A percentile compares a stretch with the other conserved stretches of the same genome.
Evolutionary conservation across 495 filamentous ascomycete species (phyloP).

Genomic region (Achaetomiella virescens): DNA sequence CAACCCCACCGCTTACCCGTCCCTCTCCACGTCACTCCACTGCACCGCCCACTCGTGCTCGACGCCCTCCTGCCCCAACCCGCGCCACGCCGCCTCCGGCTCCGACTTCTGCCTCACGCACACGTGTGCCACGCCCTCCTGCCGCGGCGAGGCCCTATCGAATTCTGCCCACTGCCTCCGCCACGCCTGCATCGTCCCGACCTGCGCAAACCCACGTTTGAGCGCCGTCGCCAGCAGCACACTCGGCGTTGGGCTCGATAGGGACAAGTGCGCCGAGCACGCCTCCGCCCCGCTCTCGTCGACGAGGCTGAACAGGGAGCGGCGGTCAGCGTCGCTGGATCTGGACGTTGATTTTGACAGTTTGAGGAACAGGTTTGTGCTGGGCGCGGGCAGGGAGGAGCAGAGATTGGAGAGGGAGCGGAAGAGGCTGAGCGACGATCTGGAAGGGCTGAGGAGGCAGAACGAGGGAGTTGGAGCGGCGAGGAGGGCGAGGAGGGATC

Average conservation of each 20-base stretch:
- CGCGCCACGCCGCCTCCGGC: background rate
- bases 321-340: slow-evolving; percentile 2
- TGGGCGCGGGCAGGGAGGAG: background rate
- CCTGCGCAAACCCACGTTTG: slow-evolving; percentile 6
- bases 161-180: slow-evolving; percentile 5
- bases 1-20: no score
- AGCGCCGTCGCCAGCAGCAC: background rate
- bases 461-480: background rate
- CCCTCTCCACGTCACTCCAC: background rate
- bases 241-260: background rate
- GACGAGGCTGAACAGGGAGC: background rate
- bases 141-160: background rate
- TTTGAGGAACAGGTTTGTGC: background rate
- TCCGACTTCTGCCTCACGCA: slow-evolving; percentile 11
- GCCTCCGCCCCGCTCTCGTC: background rate
- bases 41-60: slow-evolving; percentile 2
- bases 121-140: background rate
- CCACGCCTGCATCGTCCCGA: slow-evolving; percentile 8
- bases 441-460: slow-evolving; percentile 8
- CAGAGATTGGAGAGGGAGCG: background rate
- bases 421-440: slow-evolving; percentile 11
- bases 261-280: slow-evolving; percentile 8
- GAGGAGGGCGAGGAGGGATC: background rate
- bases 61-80: background rate
- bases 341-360: background rate